Conservation (phyloP, 2,329 filamentous ascomycete species). For the Arthrobotrys sinensis region DNA sequence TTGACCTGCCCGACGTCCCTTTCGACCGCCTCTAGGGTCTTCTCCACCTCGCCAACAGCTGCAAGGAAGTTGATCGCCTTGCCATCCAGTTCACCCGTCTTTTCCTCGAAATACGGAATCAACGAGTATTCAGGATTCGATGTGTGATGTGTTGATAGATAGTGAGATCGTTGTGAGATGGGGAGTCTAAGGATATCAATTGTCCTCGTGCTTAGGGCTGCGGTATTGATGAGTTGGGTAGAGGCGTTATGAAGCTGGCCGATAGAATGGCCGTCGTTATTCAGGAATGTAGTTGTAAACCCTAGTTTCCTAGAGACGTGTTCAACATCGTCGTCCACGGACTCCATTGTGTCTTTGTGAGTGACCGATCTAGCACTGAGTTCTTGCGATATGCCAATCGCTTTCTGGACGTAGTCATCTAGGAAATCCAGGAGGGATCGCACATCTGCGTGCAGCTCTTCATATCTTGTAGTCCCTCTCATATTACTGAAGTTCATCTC, state of each 20-base stretch:
- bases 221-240: slow-evolving; percentile 62
- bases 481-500: slow-evolving; percentile 82
- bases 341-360: slow-evolving; percentile 76
- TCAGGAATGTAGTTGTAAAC: slow-evolving; percentile 64
- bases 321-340: slow-evolving; percentile 77
- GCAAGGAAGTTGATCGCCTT: slow-evolving; percentile 69
- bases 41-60: slow-evolving; percentile 71
- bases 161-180: slow-evolving; percentile 63
- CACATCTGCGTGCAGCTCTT: slow-evolving; percentile 86
- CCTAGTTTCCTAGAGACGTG: slow-evolving; percentile 70
- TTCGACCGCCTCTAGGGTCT: slow-evolving; percentile 71
- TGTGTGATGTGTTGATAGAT: slow-evolving; percentile 63
- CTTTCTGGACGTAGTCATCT: slow-evolving; percentile 83
- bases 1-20: slow-evolving; percentile 66
- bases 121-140: slow-evolving; percentile 65
- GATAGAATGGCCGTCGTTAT: slow-evolving; percentile 62
- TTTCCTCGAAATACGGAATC: slow-evolving; percentile 71
- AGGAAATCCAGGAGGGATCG: slow-evolving; percentile 83
- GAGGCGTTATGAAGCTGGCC: slow-evolving; percentile 63
- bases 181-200: slow-evolving; percentile 64
- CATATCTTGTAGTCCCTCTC: slow-evolving; percentile 89
- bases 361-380: slow-evolving; percentile 78
- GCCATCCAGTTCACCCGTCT: slow-evolving; percentile 70
- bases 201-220: slow-evolving; percentile 63
- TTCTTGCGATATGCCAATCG: slow-evolving; percentile 83